Percentiles rank a stretch among this genome's conserved stretches.
Evolutionary conservation across 1,139 yeast genomes (phyloP).

Genomic region (Magnusiomyces clavatus): DNA sequence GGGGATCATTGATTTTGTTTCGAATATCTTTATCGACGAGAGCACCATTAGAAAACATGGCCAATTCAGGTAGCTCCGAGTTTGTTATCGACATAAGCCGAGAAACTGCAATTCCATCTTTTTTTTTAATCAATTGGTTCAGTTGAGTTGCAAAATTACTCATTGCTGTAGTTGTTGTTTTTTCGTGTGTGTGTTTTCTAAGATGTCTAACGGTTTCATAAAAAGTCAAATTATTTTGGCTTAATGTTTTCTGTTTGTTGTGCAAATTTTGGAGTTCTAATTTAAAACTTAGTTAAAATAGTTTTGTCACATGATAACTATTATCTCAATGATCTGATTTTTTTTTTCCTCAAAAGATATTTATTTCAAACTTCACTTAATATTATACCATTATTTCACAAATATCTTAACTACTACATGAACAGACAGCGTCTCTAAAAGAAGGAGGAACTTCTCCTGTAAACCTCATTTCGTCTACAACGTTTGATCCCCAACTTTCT

Average conservation of each 20-base stretch:
- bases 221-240: no score
- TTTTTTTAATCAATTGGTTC: conserved; percentile 15
- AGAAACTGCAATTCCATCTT: conserved; percentile 23
- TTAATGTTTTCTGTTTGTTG: no score
- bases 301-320: no score
- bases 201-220: background rate
- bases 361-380: no score
- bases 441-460: conserved; percentile 26
- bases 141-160: conserved; percentile 17
- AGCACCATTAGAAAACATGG: conserved; percentile 21
- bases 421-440: conserved; percentile 26
- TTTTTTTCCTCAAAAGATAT: no score
- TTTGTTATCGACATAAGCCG: conserved; percentile 22
- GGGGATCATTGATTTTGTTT: conserved; percentile 12
- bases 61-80: conserved; percentile 18
- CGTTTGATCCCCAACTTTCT: conserved; percentile 29
- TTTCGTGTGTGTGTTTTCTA: background rate
- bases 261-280: no score
- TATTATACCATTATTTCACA: no score
- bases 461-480: conserved; percentile 21
- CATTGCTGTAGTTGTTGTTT: background rate
- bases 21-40: conserved; percentile 17
- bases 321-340: no score
- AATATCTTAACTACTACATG: conserved; percentile 20
- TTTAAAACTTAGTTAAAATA: no score